Evolutionary conservation across 179 eudicot genomes (phyloP), one percentile per base, ranked within the genome.

Genomic region (Actinidia arguta): DNA sequence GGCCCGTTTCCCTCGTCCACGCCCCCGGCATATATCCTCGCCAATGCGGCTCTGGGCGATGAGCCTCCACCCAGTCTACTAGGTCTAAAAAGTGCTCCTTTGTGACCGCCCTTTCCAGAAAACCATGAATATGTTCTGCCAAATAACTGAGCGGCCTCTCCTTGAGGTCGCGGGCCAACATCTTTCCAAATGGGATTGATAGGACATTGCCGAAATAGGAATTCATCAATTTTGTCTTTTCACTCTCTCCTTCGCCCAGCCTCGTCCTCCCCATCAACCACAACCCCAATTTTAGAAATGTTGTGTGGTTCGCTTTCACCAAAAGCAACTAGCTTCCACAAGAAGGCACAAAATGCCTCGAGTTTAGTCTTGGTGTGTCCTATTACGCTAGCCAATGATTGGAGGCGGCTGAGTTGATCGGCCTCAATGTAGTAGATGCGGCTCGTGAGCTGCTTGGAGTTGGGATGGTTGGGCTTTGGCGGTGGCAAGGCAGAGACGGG

Each of bases 201-300:
- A 88, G 10, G 7, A 90, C 90, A 5, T 88, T 88, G 7, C 90
- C 92, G 17, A 90, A 90, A 56, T 91, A 89, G 4, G 74, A 44
- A n/a, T n/a, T 25, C 71, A 70, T 83, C 12, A 79, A 31, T 46
- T 81, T 79, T 11, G 51, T 54, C 73, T 74, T 86, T 14, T 82
- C 73, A 2, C 7, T 27, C 62, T 84, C 85, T 56, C 81, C 82
- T 0, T 81, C 78, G 16, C 87, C 59, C 68, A 90, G 56, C 44
- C 90, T 66, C 8, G 47, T 76, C 73, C 90, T 81, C 11, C n/a
- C 90, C 88, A 39, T 87, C 86, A 9, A 87, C 90, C 17, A 87
- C 90, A 36, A 87, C 58, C 9, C 90, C 90, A 48, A 87, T 75
- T 61, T 59, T 82, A 58, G 86, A 87, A 25, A 74, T 54, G 78